A percentile compares a stretch with the other conserved stretches of the same genome.
Conservation (phyloP, 768 basidiomycete species). For the Leccinum truebloodii region DNA sequence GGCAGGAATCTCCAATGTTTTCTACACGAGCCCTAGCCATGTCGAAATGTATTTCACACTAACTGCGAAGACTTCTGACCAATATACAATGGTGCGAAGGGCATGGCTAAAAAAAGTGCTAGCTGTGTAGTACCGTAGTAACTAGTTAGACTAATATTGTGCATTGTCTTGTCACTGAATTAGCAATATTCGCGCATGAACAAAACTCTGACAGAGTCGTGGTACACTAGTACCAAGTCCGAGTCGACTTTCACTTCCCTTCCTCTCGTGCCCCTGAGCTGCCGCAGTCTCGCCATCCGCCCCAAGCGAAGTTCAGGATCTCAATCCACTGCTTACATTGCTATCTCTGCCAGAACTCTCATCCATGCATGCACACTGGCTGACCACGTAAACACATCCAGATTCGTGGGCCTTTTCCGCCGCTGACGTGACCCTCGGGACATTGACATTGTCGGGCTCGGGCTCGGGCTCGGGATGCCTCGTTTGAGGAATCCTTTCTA, state of each 20-base stretch:
- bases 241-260: conserved; percentile 45
- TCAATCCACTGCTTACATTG: conserved; percentile 43
- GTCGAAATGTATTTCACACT: no score
- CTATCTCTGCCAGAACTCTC: conserved; percentile 59
- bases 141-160: no score
- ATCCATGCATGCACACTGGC: conserved; percentile 62
- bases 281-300: conserved; percentile 12
- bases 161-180: no score
- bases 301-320: conserved; percentile 39
- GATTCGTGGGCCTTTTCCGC: conserved; percentile 53
- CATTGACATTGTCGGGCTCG: conserved; percentile 42
- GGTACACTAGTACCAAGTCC: background rate
- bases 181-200: no score
- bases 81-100: no score
- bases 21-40: no score
- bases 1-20: no score
- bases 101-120: no score
- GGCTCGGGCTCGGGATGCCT: conserved; percentile 27
- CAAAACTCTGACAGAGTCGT: no score
- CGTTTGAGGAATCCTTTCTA: conserved; percentile 79
- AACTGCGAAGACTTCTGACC: no score
- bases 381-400: conserved; percentile 74
- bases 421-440: conserved; percentile 30
- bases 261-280: conserved; percentile 31
- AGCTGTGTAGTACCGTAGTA: no score